These are phyloP conservation scores for Stemphylium beticola DNA, from an alignment of 2,329 filamentous ascomycete species.

Conservation along the genomic window DNA sequence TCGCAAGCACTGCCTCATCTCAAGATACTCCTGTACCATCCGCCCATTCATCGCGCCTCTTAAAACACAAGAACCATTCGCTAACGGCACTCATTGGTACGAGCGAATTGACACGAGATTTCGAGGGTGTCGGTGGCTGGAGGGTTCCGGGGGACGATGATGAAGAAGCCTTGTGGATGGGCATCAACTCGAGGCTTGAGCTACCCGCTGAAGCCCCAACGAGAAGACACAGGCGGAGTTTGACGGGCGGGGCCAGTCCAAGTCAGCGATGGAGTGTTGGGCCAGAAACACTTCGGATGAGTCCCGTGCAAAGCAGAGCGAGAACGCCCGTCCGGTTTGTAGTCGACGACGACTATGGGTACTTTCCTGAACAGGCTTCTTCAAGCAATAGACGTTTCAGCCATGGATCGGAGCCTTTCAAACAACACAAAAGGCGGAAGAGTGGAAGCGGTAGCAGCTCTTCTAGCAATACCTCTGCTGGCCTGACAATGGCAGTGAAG, in stretches of 20 bases:
- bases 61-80: constrained; percentile 39
- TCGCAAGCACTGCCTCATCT: constrained; percentile 26
- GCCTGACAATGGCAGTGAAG: constrained; percentile 19
- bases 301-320: constrained; percentile 45
- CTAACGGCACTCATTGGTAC: constrained; percentile 44
- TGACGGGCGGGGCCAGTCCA: constrained; percentile 42
- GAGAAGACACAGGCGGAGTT: constrained; percentile 39
- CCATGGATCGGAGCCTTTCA: constrained; percentile 28
- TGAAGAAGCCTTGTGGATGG: constrained; percentile 54
- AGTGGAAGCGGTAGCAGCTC: constrained; percentile 36
- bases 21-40: constrained; percentile 25
- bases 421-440: constrained; percentile 32
- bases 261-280: constrained; percentile 37
- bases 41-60: constrained; percentile 22
- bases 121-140: constrained; percentile 54
- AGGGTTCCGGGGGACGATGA: constrained; percentile 46
- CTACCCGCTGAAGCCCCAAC: constrained; percentile 42
- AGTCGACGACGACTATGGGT: constrained; percentile 26
- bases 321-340: constrained; percentile 40
- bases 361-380: constrained; percentile 35
- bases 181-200: constrained; percentile 52
- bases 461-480: constrained; percentile 19
- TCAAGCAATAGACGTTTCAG: constrained; percentile 23
- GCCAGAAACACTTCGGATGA: constrained; percentile 47
- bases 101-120: constrained; percentile 47